Evolutionary conservation across 305 asterid species (phyloP), one percentile per base, ranked within the genome.

Genomic region (Ajuga reptans): DNA sequence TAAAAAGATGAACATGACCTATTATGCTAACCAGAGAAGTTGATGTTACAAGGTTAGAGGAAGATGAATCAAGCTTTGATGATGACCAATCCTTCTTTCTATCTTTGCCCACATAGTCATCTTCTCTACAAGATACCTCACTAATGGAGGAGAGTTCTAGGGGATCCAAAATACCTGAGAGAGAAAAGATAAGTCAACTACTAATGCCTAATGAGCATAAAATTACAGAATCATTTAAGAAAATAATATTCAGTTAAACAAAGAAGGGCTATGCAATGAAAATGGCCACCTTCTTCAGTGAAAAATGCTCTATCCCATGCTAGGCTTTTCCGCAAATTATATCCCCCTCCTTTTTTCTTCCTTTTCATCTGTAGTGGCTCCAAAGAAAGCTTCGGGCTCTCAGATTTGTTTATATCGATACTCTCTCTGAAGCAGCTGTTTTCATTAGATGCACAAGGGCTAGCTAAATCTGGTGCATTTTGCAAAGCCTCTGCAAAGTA

Each of bases 271-370:
- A 43, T 58, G 43, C 72, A 29, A 54, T 14, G 66, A 64, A 69
- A 29, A 51, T 42, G 65, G 15, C 17, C 51, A 92, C 98, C 98
- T 85, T 92, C 96, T 72, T 92, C 97, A 54, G 94, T 92, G 72
- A 84, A 87, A 82, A 92, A 92, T 33, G 98, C 96, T 79, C 85
- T 83, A 71, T 92, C 88, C 98, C 98, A 92, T 66, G 97, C 97
- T 76, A 90, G 73, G 81, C 98, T 92, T 75, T 88, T 92, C 80
- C 97, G 87, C 83, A 88, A 75, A 62, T 88, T 90, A 79, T 58
- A 78, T 15, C 87, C 94, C 64, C 85, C 89, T 24, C 84, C 86
- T 73, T 79, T 88, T 76, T 81, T 90, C 87, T 86, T 92, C 82
- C 79, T 88, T 79, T 92, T 92, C 98, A 90, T 92, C 77, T 82